A percentile compares a stretch with the other conserved stretches of the same genome.
These are phyloP conservation scores for Beauveria caledonica DNA, from an alignment of 2,329 filamentous ascomycete genomes.

Conservation along the genomic window DNA sequence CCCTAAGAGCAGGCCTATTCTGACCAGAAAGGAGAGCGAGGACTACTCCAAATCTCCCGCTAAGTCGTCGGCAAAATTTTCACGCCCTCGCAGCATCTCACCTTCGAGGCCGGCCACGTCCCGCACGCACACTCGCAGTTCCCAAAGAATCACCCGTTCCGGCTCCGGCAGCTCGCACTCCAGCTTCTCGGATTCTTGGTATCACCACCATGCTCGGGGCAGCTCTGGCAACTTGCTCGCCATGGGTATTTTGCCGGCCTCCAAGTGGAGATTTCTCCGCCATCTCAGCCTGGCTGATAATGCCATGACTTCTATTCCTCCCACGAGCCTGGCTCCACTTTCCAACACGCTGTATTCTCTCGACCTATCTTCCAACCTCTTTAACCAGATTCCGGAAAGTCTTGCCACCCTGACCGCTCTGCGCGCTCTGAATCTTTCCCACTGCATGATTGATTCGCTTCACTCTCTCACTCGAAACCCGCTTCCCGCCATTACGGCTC, in stretches of 20 bases:
- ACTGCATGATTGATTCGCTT: constrained; percentile 95
- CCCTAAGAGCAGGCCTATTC: constrained; percentile 33
- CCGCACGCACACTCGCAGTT: constrained; percentile 58
- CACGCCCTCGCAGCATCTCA: constrained; percentile 67
- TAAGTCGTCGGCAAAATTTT: constrained; percentile 35
- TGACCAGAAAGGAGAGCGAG: constrained; percentile 40
- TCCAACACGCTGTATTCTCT: constrained; percentile 85
- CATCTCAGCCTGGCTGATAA: constrained; percentile 92
- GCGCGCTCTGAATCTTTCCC: constrained; percentile 86
- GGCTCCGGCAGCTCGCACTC: constrained; percentile 92
- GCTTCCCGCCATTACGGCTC: constrained; percentile 82
- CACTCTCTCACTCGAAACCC: constrained; percentile 80
- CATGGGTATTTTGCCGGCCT: constrained; percentile 64
- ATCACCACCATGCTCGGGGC: constrained; percentile 49
- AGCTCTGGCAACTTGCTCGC: constrained; percentile 73
- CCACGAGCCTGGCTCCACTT: constrained; percentile 68
- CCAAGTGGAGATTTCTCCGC: constrained; percentile 91
- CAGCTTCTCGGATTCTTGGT: constrained; percentile 56
- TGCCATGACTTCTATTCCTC: constrained; percentile 70
- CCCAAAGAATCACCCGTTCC: constrained; percentile 73
- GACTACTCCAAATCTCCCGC: constrained; percentile 34
- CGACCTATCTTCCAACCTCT: constrained; percentile 86
- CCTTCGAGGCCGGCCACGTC: constrained; percentile 70
- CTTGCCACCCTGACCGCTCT: constrained; percentile 77
- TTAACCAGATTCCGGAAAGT: constrained; percentile 89